A percentile compares a stretch with the other conserved stretches of the same genome.
These are phyloP conservation scores for Hemisphaericaspora subhashii DNA, from an alignment of 1,139 yeast genomes.

Conservation along the genomic window DNA sequence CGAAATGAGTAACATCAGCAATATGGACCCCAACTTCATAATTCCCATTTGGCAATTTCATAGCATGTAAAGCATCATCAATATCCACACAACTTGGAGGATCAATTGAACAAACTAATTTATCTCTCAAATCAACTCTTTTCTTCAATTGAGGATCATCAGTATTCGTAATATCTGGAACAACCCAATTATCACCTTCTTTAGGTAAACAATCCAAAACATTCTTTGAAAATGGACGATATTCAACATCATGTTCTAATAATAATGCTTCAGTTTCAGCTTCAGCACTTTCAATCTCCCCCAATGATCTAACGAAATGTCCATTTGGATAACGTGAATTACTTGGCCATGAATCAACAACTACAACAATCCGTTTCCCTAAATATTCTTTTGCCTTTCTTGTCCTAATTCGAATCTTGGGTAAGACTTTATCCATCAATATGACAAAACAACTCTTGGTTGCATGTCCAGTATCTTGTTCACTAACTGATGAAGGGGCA, in stretches of 20 bases:
- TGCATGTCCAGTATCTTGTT: constrained; percentile 54
- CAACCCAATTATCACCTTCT: constrained; percentile 93
- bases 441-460: constrained; percentile 80
- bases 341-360: constrained; percentile 90
- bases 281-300: constrained; percentile 85
- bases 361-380: constrained; percentile 87
- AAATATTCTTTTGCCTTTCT: constrained; percentile 78
- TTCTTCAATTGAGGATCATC: constrained; percentile 62
- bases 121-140: constrained; percentile 83
- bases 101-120: constrained; percentile 91
- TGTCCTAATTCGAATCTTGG: constrained; percentile 83
- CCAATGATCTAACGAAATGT: constrained; percentile 87
- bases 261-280: constrained; percentile 97
- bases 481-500: constrained; percentile 72
- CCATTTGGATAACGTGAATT: constrained; percentile 89
- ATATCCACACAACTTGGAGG: constrained; percentile 99
- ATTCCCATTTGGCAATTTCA: constrained; percentile 82
- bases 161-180: constrained; percentile 62
- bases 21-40: constrained; percentile 98
- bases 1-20: constrained; percentile 98
- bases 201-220: constrained; percentile 89
- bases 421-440: constrained; percentile 86
- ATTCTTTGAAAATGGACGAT: constrained; percentile 90
- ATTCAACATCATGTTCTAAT: constrained; percentile 94
- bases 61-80: constrained; percentile 96